Percentiles rank a stretch among this genome's conserved stretches.
Conservation (phyloP, 2,329 filamentous ascomycete genomes). For the Botrytis squamosa region DNA sequence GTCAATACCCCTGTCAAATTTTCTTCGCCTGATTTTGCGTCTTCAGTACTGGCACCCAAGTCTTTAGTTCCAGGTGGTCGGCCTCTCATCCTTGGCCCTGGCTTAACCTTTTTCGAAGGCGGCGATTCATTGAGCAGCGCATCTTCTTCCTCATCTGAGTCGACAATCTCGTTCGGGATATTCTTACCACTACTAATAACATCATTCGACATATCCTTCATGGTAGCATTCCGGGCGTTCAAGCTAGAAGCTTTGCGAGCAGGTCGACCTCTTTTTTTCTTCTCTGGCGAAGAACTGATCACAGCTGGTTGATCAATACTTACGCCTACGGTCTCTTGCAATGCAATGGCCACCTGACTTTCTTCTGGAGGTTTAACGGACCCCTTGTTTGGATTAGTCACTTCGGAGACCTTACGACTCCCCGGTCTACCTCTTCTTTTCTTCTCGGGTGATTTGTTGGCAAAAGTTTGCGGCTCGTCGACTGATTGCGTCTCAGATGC, state of each 20-base stretch:
- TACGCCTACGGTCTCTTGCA: not conserved
- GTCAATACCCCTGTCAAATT: too few relatives aligned
- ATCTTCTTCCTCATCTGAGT: not conserved
- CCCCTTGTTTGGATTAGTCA: not conserved
- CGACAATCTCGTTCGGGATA: not conserved
- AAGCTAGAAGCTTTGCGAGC: not conserved
- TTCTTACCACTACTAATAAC: not conserved
- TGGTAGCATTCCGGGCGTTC: not conserved
- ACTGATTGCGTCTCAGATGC: not conserved
- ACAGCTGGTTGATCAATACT: not conserved
- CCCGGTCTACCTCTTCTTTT: not conserved
- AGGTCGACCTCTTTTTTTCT: constrained; percentile 3
- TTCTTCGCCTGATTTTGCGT: not conserved
- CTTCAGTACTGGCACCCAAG: not conserved
- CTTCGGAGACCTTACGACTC: not conserved
- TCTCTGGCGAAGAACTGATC: not conserved
- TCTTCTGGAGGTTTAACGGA: not conserved
- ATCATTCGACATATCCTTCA: not conserved
- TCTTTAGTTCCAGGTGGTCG: not conserved
- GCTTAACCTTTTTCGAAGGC: not conserved
- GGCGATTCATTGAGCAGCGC: not conserved
- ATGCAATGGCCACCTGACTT: too few relatives aligned
- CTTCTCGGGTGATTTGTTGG: not conserved
- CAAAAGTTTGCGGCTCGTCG: not conserved
- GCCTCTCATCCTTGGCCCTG: not conserved